These are phyloP conservation scores for Cryptococcus sp. DNA, from an alignment of 1,284 basidiomycete genomes.

Conservation along the genomic window DNA sequence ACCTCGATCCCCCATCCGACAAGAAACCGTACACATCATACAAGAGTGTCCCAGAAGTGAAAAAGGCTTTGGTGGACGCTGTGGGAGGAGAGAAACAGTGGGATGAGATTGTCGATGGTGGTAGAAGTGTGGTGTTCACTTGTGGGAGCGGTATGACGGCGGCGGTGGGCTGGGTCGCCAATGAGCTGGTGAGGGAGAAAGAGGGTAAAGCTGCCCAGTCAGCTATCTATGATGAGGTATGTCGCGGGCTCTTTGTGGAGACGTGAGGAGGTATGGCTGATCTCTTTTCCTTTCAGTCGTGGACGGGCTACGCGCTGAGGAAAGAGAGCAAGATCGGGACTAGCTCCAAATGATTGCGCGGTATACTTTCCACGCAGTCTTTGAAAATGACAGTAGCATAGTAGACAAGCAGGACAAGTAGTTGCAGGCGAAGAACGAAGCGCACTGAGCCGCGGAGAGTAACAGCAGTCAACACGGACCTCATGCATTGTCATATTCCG, in stretches of 20 bases:
- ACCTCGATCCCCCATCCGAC: constrained; percentile 60
- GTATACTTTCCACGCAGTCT: too few relatives aligned
- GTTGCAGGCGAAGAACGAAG: too few relatives aligned
- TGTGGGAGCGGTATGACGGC: constrained; percentile 99
- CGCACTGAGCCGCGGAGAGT: too few relatives aligned
- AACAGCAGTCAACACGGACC: too few relatives aligned
- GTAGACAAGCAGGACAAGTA: too few relatives aligned
- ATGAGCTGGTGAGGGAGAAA: constrained; percentile 82
- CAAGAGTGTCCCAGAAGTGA: constrained; percentile 64
- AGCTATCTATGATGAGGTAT: constrained; percentile 56
- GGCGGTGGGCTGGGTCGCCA: constrained; percentile 84
- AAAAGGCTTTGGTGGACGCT: constrained; percentile 62
- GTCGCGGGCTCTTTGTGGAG: constrained; percentile 8
- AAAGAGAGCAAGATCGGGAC: constrained; percentile 16
- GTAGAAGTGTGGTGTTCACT: constrained; percentile 65
- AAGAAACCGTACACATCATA: constrained; percentile 57
- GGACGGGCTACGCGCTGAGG: constrained; percentile 19
- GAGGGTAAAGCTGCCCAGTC: constrained; percentile 37
- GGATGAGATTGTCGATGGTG: constrained; percentile 60
- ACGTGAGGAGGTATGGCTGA: not conserved
- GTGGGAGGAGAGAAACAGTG: constrained; percentile 56
- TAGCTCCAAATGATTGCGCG: too few relatives aligned
- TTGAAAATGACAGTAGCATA: too few relatives aligned
- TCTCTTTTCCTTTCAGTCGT: constrained; percentile 7
- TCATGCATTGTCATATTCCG: too few relatives aligned